Conservation (phyloP, 2,329 filamentous ascomycete genomes). For the Alternaria conjuncta region DNA sequence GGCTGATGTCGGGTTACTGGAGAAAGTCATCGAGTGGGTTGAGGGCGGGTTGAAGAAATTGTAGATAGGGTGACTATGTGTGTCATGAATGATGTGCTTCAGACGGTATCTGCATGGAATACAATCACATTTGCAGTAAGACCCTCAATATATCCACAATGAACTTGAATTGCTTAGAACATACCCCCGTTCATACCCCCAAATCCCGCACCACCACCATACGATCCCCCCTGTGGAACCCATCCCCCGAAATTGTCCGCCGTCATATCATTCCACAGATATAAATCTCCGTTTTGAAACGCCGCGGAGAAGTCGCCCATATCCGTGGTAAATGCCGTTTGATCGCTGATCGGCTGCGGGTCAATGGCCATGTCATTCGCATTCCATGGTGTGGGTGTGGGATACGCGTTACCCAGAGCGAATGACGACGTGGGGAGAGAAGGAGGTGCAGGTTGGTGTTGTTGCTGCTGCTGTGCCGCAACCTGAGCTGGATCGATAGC, state of each 20-base stretch:
- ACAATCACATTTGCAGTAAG: not conserved
- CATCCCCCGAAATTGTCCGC: conserved; percentile 41
- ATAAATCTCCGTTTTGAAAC: conserved; percentile 46
- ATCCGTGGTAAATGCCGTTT: conserved; percentile 26
- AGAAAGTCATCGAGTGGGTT: conserved; percentile 44
- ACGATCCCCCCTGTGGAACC: conserved; percentile 36
- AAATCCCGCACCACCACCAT: conserved; percentile 34
- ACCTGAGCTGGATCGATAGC: not conserved
- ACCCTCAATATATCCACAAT: not conserved
- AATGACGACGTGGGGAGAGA: conserved; percentile 13
- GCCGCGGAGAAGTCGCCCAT: conserved; percentile 43
- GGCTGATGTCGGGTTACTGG: conserved; percentile 43
- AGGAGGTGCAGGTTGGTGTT: not conserved
- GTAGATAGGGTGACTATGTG: not conserved
- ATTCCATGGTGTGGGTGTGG: conserved; percentile 7
- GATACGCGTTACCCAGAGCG: conserved; percentile 15
- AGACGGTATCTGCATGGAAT: not conserved
- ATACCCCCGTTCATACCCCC: conserved; percentile 25
- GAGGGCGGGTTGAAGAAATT: conserved; percentile 20
- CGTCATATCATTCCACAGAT: conserved; percentile 46
- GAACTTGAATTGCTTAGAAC: conserved; percentile 7
- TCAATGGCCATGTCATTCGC: conserved; percentile 9
- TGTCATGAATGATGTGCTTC: not conserved
- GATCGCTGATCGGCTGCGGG: conserved; percentile 13
- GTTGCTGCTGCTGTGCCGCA: not conserved